Conservation (phyloP, 2,329 filamentous ascomycete genomes). For the Penicillium oxalicum region DNA sequence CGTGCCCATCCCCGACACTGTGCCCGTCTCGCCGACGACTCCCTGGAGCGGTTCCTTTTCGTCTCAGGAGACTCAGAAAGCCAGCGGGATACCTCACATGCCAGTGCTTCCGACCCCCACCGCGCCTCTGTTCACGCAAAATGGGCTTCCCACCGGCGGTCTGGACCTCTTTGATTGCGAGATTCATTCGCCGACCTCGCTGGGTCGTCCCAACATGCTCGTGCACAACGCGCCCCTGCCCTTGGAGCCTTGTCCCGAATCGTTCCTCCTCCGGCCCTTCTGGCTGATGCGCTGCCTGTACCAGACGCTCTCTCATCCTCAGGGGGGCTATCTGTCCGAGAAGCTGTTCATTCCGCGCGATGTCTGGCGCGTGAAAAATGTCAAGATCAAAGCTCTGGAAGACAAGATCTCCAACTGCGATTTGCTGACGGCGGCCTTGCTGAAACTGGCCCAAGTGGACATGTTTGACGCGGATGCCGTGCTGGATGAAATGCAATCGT, state of each 20-base stretch:
- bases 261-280: slow-evolving; percentile 85
- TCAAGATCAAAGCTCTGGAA: slow-evolving; percentile 84
- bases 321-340: slow-evolving; percentile 85
- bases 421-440: slow-evolving; percentile 77
- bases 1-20: slow-evolving; percentile 52
- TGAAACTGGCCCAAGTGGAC: slow-evolving; percentile 77
- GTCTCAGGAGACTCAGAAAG: slow-evolving; percentile 41
- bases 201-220: slow-evolving; percentile 61
- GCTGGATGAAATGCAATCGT: slow-evolving; percentile 84
- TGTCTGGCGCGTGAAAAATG: slow-evolving; percentile 88
- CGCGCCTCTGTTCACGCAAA: slow-evolving; percentile 52
- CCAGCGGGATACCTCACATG: slow-evolving; percentile 47
- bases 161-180: slow-evolving; percentile 78
- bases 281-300: slow-evolving; percentile 96
- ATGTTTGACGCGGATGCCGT: slow-evolving; percentile 87
- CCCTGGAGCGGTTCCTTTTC: slow-evolving; percentile 65
- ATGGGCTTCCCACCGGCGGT: slow-evolving; percentile 57
- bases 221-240: slow-evolving; percentile 63
- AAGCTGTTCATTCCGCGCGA: slow-evolving; percentile 89
- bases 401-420: slow-evolving; percentile 94
- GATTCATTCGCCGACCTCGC: slow-evolving; percentile 61
- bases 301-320: slow-evolving; percentile 83
- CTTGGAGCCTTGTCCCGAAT: slow-evolving; percentile 85
- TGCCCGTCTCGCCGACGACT: slow-evolving; percentile 66
- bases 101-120: slow-evolving; percentile 64